Evolutionary conservation across 176 grass and related monocot species (phyloP).

Genomic region (Thalia dealbata): DNA sequence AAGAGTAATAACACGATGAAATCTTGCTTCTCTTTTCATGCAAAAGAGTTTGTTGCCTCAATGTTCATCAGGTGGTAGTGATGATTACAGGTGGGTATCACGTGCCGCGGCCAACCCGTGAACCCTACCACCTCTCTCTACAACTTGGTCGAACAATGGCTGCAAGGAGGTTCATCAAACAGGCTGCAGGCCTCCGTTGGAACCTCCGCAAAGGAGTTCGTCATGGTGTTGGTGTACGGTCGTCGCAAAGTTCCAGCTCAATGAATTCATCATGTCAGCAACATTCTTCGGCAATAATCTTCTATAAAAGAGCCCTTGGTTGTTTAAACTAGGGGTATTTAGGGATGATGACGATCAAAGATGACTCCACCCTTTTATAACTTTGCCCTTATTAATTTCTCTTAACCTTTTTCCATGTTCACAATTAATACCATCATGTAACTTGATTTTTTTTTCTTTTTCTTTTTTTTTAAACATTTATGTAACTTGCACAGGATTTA

Average conservation of each 20-base stretch:
- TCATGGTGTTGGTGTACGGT: conserved; percentile 79
- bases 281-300: background rate
- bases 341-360: background rate
- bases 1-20: background rate
- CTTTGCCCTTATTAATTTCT: background rate
- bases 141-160: conserved; percentile 43
- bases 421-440: background rate
- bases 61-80: too few relatives aligned
- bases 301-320: background rate
- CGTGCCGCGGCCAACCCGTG: conserved; percentile 42
- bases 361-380: background rate
- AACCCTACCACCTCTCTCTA: conserved; percentile 44
- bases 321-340: background rate
- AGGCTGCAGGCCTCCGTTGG: conserved; percentile 22
- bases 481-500: background rate
- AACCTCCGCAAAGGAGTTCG: conserved; percentile 50
- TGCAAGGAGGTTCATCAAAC: conserved; percentile 25
- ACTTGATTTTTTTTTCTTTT: too few relatives aligned
- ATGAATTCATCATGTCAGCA: background rate
- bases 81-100: conserved; percentile 52
- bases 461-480: background rate
- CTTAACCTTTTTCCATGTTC: background rate
- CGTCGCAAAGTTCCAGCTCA: conserved; percentile 13
- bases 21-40: background rate
- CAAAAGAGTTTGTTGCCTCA: background rate